Percentiles rank a stretch among this genome's conserved stretches.
Evolutionary conservation across 306 rosid species (phyloP).

Genomic region (Geum urbanum): DNA sequence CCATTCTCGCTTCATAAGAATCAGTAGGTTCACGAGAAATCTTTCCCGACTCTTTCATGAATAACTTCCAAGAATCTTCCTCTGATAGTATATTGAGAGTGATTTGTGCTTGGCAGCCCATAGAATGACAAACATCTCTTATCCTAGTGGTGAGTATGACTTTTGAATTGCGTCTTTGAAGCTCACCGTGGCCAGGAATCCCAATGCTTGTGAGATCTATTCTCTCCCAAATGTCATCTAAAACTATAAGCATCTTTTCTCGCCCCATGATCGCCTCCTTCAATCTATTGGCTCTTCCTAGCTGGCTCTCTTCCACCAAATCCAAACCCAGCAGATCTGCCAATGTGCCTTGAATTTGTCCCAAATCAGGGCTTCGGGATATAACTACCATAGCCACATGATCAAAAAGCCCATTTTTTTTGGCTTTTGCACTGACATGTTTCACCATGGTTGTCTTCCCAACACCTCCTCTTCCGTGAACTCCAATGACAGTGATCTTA

Average conservation of each 20-base stretch:
- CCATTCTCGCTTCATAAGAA: slow-evolving; percentile 6
- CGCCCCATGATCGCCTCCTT: neutral
- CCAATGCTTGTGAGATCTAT: neutral
- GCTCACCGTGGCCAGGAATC: slow-evolving; percentile 3
- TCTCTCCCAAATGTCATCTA: slow-evolving; percentile 21
- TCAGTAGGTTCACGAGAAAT: neutral
- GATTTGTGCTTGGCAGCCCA: slow-evolving; percentile 8
- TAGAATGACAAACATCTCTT: neutral
- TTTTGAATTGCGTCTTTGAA: slow-evolving; percentile 7
- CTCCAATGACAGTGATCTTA: neutral
- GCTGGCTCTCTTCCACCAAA: neutral
- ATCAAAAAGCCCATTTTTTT: neutral
- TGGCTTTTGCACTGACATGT: neutral
- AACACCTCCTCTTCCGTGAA: neutral
- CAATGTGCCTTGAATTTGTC: neutral
- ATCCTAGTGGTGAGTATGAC: slow-evolving; percentile 20
- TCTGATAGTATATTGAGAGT: neutral
- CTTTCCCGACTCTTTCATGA: neutral
- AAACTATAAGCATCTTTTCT: slow-evolving; percentile 14
- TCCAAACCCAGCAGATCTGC: neutral
- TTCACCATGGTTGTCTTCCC: neutral
- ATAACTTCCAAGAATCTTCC: slow-evolving; percentile 20
- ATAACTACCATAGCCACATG: slow-evolving; percentile 1
- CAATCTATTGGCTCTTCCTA: neutral
- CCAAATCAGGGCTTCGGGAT: neutral